phyloP scores from a whole-genome alignment of 495 filamentous ascomycete genomes.

The Astrothelium subdiscretum region DNA sequence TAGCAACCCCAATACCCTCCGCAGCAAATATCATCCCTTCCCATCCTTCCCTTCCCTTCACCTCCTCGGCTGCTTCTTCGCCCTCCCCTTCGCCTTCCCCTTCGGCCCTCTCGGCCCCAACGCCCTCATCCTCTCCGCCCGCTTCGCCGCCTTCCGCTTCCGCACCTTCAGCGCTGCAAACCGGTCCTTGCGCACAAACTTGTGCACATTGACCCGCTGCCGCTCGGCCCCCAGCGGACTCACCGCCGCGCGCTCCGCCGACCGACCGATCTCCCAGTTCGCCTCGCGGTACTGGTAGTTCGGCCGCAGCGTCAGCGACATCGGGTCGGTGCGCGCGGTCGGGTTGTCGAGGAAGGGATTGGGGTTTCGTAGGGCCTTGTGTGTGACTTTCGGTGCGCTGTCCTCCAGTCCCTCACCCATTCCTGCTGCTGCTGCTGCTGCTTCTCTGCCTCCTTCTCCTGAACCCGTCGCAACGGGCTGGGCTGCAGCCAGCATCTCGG shows the following conservation, averaged over 20 bases:
- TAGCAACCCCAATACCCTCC: not conserved
- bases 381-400: too few relatives aligned
- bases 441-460: not conserved
- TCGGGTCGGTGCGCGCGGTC: too few relatives aligned
- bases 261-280: constrained; percentile 73
- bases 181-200: constrained; percentile 45
- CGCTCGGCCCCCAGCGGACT: constrained; percentile 7
- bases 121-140: constrained; percentile 41
- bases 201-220: constrained; percentile 11
- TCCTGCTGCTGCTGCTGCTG: not conserved
- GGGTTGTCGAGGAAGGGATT: constrained; percentile 20
- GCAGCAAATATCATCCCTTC: not conserved
- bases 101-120: constrained; percentile 37
- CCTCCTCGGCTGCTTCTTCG: not conserved
- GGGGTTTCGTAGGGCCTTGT: too few relatives aligned
- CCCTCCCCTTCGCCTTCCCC: constrained; percentile 25
- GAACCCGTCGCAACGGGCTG: not conserved
- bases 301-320: constrained; percentile 45
- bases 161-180: constrained; percentile 54
- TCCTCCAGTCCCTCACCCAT: constrained; percentile 19
- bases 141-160: constrained; percentile 38
- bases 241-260: constrained; percentile 47
- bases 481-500: not conserved
- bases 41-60: not conserved
- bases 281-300: constrained; percentile 74